A percentile compares a stretch with the other conserved stretches of the same genome.
Evolutionary conservation across 495 filamentous ascomycete genomes (phyloP).

Genomic region (Penicillium paxilli): DNA sequence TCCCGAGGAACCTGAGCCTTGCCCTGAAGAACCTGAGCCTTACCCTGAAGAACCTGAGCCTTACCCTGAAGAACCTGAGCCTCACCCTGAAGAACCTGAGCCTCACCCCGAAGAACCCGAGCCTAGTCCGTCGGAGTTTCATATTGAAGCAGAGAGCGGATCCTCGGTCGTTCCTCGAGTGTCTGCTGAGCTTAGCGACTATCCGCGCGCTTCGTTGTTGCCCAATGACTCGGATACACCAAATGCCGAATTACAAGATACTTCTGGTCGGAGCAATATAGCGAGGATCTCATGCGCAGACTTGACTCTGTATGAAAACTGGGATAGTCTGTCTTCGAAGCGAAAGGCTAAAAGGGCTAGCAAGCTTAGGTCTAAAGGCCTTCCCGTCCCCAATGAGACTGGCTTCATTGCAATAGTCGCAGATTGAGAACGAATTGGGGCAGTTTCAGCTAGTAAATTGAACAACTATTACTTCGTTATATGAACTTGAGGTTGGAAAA

Average conservation of each 20-base stretch:
- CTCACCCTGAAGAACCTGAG: not conserved
- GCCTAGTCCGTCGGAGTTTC: too few relatives aligned
- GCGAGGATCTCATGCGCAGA: constrained; percentile 8
- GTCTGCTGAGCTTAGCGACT: not conserved
- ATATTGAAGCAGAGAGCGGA: not conserved
- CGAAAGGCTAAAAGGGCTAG: constrained; percentile 4
- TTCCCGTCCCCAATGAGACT: constrained; percentile 7
- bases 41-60: too few relatives aligned
- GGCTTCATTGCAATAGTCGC: constrained; percentile 8
- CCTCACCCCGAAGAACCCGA: not conserved
- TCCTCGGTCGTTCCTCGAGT: not conserved
- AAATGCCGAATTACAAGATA: not conserved
- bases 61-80: constrained; percentile 1
- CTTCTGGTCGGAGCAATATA: constrained; percentile 7
- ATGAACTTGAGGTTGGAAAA: too few relatives aligned
- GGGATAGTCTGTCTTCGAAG: constrained; percentile 8
- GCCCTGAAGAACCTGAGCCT: not conserved
- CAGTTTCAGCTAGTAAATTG: not conserved
- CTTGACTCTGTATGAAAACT: constrained; percentile 2
- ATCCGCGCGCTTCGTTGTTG: not conserved
- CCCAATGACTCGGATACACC: not conserved
- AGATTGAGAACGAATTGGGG: constrained; percentile 4
- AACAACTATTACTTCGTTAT: too few relatives aligned
- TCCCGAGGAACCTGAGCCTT: not conserved
- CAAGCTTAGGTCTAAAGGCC: constrained; percentile 8